Conservation (phyloP, 2,329 filamentous ascomycete species). For the Ophiosphaerella korrae region DNA sequence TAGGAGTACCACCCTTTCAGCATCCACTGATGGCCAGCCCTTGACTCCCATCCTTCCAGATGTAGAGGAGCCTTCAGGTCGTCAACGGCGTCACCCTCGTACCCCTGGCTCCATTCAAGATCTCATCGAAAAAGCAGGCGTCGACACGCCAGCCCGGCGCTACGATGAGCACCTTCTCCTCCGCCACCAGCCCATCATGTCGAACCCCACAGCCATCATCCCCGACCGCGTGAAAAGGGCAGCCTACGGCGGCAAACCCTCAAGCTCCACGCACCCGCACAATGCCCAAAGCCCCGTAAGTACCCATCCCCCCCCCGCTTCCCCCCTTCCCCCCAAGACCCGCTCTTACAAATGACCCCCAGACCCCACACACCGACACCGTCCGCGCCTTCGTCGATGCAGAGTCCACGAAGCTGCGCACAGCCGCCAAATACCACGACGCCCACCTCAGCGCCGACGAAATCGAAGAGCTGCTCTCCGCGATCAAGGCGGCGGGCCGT, state of each 20-base stretch:
- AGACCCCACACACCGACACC: not conserved
- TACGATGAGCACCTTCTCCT: constrained; percentile 22
- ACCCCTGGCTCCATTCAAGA: not conserved
- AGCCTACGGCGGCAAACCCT: too few relatives aligned
- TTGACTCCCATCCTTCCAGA: not conserved
- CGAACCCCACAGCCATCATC: constrained; percentile 12
- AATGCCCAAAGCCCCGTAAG: too few relatives aligned
- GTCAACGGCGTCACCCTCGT: not conserved
- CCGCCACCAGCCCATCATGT: constrained; percentile 12
- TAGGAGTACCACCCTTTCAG: not conserved
- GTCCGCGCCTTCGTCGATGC: constrained; percentile 10
- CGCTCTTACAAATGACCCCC: not conserved
- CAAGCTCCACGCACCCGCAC: too few relatives aligned
- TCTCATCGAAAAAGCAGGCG: not conserved
- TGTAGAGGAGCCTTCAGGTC: not conserved
- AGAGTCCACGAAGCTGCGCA: constrained; percentile 1
- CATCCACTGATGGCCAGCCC: not conserved
- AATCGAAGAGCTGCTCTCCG: constrained; percentile 7
- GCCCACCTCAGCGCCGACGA: constrained; percentile 20
- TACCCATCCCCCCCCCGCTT: not conserved
- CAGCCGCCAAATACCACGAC: not conserved
- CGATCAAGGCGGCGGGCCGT: constrained; percentile 15
- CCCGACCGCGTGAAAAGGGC: constrained; percentile 8
- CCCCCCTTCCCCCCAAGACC: not conserved
- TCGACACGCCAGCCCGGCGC: constrained; percentile 3